Conservation (phyloP, 768 basidiomycete genomes). For the Scleroderma citrinum region DNA sequence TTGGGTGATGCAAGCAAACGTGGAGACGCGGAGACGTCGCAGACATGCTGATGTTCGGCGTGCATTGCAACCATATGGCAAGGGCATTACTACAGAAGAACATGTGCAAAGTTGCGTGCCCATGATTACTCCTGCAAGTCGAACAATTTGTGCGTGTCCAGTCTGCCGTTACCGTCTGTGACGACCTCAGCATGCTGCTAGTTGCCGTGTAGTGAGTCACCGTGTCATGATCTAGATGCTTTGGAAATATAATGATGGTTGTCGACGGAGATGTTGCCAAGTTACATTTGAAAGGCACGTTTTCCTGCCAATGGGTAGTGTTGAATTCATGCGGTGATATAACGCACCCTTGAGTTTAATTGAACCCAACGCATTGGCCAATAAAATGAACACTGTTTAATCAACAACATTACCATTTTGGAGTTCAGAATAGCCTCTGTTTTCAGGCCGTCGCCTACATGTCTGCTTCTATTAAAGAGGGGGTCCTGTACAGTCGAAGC, state of each 20-base stretch:
- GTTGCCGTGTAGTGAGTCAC: constrained; percentile 80
- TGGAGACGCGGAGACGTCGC: constrained; percentile 90
- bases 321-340: constrained; percentile 89
- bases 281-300: constrained; percentile 75
- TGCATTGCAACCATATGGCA: constrained; percentile 69
- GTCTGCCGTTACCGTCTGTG: constrained; percentile 29
- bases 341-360: constrained; percentile 59
- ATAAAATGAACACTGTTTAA: constrained; percentile 44
- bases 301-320: constrained; percentile 90
- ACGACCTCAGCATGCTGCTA: constrained; percentile 80
- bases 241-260: not conserved
- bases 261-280: not conserved
- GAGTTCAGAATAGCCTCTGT: constrained; percentile 84
- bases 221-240: not conserved
- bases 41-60: constrained; percentile 78
- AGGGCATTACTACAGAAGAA: constrained; percentile 92
- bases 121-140: constrained; percentile 90
- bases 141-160: constrained; percentile 20
- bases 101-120: constrained; percentile 92
- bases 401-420: constrained; percentile 87
- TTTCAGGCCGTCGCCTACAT: constrained; percentile 46
- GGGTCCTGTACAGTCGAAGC: too few species aligned
- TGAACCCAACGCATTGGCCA: not conserved
- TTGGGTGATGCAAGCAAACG: constrained; percentile 80
- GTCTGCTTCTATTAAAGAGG: not conserved